Percentiles rank a stretch among this genome's conserved stretches.
These are phyloP conservation scores for Wickerhamomyces strasburgensis DNA, from an alignment of 805 yeast species.

Conservation along the genomic window DNA sequence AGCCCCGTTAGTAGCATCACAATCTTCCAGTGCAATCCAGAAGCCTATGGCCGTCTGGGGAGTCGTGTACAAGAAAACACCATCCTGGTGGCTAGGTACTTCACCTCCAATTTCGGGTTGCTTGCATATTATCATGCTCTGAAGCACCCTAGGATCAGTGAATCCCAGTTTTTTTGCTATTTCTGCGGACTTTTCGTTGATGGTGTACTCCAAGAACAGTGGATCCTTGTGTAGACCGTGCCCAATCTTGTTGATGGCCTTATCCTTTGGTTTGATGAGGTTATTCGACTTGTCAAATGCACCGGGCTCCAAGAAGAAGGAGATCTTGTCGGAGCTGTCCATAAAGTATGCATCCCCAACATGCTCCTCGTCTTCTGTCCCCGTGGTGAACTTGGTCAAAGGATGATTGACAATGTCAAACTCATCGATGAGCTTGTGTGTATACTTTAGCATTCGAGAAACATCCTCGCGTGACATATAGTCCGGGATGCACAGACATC, in stretches of 20 bases:
- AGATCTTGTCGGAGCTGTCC: slow-evolving; percentile 61
- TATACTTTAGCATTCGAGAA: slow-evolving; percentile 33
- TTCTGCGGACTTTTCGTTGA: slow-evolving; percentile 41
- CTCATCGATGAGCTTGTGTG: slow-evolving; percentile 39
- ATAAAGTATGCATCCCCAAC: slow-evolving; percentile 72
- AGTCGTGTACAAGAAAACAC: slow-evolving; percentile 62
- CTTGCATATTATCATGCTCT: slow-evolving; percentile 75
- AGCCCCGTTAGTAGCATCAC: slow-evolving; percentile 64
- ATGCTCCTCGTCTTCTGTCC: slow-evolving; percentile 44
- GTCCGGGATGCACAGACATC: slow-evolving; percentile 55
- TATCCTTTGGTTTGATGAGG: slow-evolving; percentile 45
- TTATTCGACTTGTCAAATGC: slow-evolving; percentile 55
- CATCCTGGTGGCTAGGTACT: slow-evolving; percentile 78
- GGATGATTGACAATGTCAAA: slow-evolving; percentile 60
- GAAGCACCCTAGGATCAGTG: slow-evolving; percentile 65
- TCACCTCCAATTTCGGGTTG: slow-evolving; percentile 70
- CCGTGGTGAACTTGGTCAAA: slow-evolving; percentile 63
- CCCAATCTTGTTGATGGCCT: slow-evolving; percentile 71
- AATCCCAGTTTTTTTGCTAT: slow-evolving; percentile 51
- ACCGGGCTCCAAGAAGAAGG: slow-evolving; percentile 66
- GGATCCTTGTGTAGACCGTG: slow-evolving; percentile 67
- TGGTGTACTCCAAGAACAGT: slow-evolving; percentile 45
- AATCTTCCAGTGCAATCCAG: slow-evolving; percentile 79
- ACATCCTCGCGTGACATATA: slow-evolving; percentile 45
- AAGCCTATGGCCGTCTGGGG: slow-evolving; percentile 73